Base-by-base conservation (phyloP, 805 yeast genomes). In the Metschnikowia chrysomelidarum region DNA sequence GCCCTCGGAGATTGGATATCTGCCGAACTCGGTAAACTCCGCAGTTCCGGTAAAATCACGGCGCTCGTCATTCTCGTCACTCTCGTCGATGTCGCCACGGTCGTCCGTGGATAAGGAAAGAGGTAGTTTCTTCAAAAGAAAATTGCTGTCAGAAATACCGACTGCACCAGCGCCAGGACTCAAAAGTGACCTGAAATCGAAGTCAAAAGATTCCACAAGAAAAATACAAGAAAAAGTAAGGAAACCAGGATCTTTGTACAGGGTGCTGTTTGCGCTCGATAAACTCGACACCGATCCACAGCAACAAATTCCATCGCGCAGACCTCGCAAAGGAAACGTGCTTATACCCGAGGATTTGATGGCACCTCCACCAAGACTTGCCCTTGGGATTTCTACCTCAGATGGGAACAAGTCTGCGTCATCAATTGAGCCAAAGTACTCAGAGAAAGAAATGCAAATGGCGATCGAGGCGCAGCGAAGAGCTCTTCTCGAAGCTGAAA, bases 181-280 rank as follows among this genome's bases (percentile, higher is more conserved):
- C n/a, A n/a, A n/a, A n/a, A n/a, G n/a, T n/a, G n/a, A n/a, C n/a
- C n/a, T n/a, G n/a, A n/a, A n/a, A n/a, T n/a, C n/a, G n/a, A n/a
- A n/a, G n/a, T n/a, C n/a, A n/a, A n/a, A n/a, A n/a, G n/a, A n/a
- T n/a, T 46, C 44, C 43, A 44, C 42, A 27, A 44, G 60, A 20
- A 42, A 49, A 25, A 26, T 49, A 5, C 47, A 41, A 38, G 40
- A 34, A 14, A 24, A 41, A 0, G 41, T 40, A 8, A 15, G 15
- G 7, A 6, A 14, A 6, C 9, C 30, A 3, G 20, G 36, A 9
- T 19, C 59, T 11, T 62, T 85, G 54, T 71, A 75, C 44, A 67
- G 89, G 42, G 95, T 87, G 4, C 73, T 78, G 0, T 89, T 89
- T 59, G 87, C 93, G 0, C 70, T 87, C 4, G 84, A 84, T 32